Percentiles rank a stretch among this genome's conserved stretches.
phyloP scores from a whole-genome alignment of 1,139 yeast species.

The Ogataea hybrid region DNA sequence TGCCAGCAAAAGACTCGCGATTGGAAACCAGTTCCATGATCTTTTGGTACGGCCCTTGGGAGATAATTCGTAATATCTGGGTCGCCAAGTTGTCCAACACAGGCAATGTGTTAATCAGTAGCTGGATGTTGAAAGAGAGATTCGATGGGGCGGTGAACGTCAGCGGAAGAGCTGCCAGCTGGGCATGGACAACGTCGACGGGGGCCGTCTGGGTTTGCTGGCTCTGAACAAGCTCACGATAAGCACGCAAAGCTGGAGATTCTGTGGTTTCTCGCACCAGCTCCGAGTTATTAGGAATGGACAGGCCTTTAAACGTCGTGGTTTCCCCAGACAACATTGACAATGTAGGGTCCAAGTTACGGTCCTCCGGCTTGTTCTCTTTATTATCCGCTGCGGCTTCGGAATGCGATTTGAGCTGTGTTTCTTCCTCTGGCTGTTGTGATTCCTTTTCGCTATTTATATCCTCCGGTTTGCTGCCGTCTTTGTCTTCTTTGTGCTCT shows the following conservation, averaged over 20 bases:
- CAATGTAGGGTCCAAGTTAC: constrained; percentile 7
- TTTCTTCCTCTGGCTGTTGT: not conserved
- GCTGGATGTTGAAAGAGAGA: constrained; percentile 58
- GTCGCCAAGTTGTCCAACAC: constrained; percentile 72
- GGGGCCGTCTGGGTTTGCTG: constrained; percentile 19
- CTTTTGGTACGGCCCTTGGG: constrained; percentile 70
- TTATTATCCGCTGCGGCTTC: constrained; percentile 4
- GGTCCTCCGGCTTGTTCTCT: constrained; percentile 8
- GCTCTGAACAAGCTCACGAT: constrained; percentile 23
- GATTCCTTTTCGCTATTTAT: not conserved
- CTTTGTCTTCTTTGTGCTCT: constrained; percentile 1
- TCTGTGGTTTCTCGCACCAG: constrained; percentile 33
- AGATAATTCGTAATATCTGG: constrained; percentile 67
- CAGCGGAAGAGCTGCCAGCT: constrained; percentile 57
- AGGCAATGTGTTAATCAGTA: constrained; percentile 64
- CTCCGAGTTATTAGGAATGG: constrained; percentile 40
- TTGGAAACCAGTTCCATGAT: constrained; percentile 70
- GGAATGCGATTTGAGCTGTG: not conserved
- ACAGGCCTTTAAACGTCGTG: constrained; percentile 31
- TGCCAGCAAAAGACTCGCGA: constrained; percentile 68
- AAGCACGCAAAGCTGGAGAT: constrained; percentile 25
- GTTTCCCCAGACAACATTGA: constrained; percentile 13
- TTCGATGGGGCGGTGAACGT: constrained; percentile 54
- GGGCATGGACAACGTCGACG: constrained; percentile 44
- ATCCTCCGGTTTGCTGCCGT: not conserved